These are phyloP conservation scores for Phalaenopsis hybrid DNA, from an alignment of 116 monocot species.

Conservation along the genomic window DNA sequence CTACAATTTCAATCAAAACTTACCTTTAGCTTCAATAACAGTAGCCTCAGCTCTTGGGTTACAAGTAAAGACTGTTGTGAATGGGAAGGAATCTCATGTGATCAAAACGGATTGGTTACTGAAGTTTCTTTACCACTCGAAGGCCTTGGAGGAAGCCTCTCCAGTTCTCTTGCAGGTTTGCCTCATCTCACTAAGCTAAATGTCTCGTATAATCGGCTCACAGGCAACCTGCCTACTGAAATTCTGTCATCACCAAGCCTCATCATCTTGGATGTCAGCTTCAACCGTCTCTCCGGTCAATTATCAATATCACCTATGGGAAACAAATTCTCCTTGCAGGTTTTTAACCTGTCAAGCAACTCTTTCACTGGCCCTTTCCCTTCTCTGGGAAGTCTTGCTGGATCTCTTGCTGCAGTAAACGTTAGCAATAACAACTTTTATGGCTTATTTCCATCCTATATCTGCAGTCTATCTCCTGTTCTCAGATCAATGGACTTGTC, in stretches of 20 bases:
- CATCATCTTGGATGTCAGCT: slow-evolving; percentile 34
- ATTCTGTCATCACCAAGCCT: slow-evolving; percentile 19
- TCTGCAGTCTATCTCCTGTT: slow-evolving; percentile 16
- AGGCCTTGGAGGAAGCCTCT: slow-evolving; percentile 26
- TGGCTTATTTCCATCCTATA: slow-evolving; percentile 27
- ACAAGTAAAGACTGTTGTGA: slow-evolving; percentile 22
- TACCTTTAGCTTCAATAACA: not conserved
- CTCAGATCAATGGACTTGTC: slow-evolving; percentile 31
- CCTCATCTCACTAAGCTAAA: slow-evolving; percentile 13
- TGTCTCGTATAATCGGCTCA: slow-evolving; percentile 16
- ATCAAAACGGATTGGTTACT: slow-evolving; percentile 15
- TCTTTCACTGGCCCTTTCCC: slow-evolving; percentile 32
- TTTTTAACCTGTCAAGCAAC: slow-evolving; percentile 40
- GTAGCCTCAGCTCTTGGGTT: slow-evolving; percentile 6
- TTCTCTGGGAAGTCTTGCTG: not conserved
- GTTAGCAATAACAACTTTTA: slow-evolving; percentile 53
- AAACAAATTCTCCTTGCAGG: slow-evolving; percentile 13
- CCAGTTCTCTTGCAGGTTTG: slow-evolving; percentile 14
- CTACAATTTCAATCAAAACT: slow-evolving; percentile 29
- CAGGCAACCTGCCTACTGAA: slow-evolving; percentile 15
- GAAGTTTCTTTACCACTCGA: slow-evolving; percentile 19
- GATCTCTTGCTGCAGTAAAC: slow-evolving; percentile 19
- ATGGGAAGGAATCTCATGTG: slow-evolving; percentile 47
- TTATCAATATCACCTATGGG: not conserved
- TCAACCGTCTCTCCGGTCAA: slow-evolving; percentile 23